Conservation (phyloP, 768 basidiomycete genomes). For the Lenzites betulinus region DNA sequence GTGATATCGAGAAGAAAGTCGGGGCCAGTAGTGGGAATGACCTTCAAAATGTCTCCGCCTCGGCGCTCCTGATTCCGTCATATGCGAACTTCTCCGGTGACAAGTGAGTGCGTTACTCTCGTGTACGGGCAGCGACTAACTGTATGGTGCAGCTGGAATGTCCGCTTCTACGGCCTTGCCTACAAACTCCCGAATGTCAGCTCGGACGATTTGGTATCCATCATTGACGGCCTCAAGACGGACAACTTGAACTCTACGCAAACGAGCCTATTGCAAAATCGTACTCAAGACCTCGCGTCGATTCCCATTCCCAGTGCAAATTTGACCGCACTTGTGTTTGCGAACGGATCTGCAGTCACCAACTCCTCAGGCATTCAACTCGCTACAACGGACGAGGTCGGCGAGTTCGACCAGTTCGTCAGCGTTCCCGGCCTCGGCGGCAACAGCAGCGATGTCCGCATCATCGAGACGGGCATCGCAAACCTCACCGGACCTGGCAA, state of each 20-base stretch:
- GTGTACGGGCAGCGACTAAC: too few relatives aligned
- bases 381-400: slow-evolving; percentile 23
- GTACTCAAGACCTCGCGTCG: slow-evolving; percentile 26
- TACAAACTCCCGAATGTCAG: slow-evolving; percentile 27
- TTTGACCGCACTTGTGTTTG: slow-evolving; percentile 21
- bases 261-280: slow-evolving; percentile 23
- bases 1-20: slow-evolving; percentile 27
- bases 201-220: slow-evolving; percentile 21
- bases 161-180: slow-evolving; percentile 29
- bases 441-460: slow-evolving; percentile 15
- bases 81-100: slow-evolving; percentile 23
- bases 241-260: slow-evolving; percentile 23
- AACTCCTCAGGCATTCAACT: slow-evolving; percentile 24
- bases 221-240: slow-evolving; percentile 25
- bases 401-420: slow-evolving; percentile 28
- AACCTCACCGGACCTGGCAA: slow-evolving; percentile 30
- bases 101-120: slow-evolving; percentile 5
- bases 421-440: slow-evolving; percentile 18
- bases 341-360: slow-evolving; percentile 24
- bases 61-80: slow-evolving; percentile 26
- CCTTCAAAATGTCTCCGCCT: slow-evolving; percentile 21
- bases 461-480: slow-evolving; percentile 23
- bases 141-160: slow-evolving; percentile 21
- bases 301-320: slow-evolving; percentile 25
- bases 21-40: slow-evolving; percentile 21